A percentile compares a stretch with the other conserved stretches of the same genome.
phyloP scores from a whole-genome alignment of 805 yeast species.

The Spathaspora hagerdaliae region DNA sequence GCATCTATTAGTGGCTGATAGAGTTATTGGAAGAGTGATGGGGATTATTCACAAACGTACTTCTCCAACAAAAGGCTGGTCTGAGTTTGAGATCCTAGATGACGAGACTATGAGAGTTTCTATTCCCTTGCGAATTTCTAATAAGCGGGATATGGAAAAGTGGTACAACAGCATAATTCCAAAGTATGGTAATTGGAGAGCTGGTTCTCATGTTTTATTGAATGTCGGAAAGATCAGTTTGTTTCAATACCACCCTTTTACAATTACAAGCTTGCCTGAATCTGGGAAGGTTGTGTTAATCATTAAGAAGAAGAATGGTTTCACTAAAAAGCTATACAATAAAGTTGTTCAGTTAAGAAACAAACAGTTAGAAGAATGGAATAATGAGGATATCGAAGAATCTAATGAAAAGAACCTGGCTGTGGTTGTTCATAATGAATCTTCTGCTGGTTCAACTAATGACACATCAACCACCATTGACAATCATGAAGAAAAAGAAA shows the following conservation, averaged over 20 bases:
- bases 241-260: constrained; percentile 46
- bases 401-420: background rate
- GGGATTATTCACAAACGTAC: constrained; percentile 27
- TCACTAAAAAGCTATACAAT: constrained; percentile 33
- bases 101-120: constrained; percentile 36
- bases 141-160: constrained; percentile 9
- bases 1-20: constrained; percentile 40
- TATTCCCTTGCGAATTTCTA: constrained; percentile 26
- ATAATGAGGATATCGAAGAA: background rate
- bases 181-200: constrained; percentile 38
- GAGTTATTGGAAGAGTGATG: constrained; percentile 27
- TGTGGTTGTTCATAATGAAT: background rate
- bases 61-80: constrained; percentile 36
- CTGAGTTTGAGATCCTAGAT: constrained; percentile 38
- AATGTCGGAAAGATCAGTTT: constrained; percentile 34
- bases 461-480: background rate
- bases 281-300: constrained; percentile 38
- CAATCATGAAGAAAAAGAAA: background rate
- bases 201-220: constrained; percentile 46
- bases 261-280: constrained; percentile 38
- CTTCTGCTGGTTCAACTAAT: background rate
- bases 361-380: constrained; percentile 11
- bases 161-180: constrained; percentile 32
- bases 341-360: constrained; percentile 19
- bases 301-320: constrained; percentile 39